A percentile compares a stretch with the other conserved stretches of the same genome.
Evolutionary conservation across 768 basidiomycete species (phyloP).

Genomic region (Gloeophyllum trabeum): DNA sequence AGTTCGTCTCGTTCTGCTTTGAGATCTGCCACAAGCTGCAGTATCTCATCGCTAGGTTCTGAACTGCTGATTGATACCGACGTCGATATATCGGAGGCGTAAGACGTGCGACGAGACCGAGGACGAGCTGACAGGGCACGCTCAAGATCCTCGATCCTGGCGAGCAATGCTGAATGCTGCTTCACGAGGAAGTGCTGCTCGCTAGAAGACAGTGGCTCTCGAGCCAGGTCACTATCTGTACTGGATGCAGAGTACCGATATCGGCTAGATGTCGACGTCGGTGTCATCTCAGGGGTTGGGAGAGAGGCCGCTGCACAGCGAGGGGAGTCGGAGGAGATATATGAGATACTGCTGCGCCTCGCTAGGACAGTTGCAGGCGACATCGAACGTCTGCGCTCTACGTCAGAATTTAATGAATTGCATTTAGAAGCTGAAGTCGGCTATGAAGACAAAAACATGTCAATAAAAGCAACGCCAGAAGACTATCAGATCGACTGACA

Average conservation of each 20-base stretch:
- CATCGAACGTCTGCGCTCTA: slow-evolving; percentile 11
- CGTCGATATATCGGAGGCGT: slow-evolving; percentile 30
- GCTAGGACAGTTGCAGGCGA: not conserved
- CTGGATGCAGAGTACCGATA: slow-evolving; percentile 25
- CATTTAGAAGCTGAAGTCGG: too few relatives aligned
- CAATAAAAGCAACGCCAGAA: too few relatives aligned
- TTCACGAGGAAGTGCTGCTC: slow-evolving; percentile 84
- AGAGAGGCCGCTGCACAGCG: slow-evolving; percentile 24
- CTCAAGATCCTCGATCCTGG: slow-evolving; percentile 76
- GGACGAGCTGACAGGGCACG: slow-evolving; percentile 43
- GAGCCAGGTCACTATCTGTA: slow-evolving; percentile 19
- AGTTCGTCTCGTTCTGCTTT: slow-evolving; percentile 87
- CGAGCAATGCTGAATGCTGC: slow-evolving; percentile 72
- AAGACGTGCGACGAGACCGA: slow-evolving; percentile 38
- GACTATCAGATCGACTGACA: too few relatives aligned
- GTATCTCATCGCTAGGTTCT: slow-evolving; percentile 69
- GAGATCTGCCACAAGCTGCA: slow-evolving; percentile 62
- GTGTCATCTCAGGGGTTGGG: slow-evolving; percentile 70
- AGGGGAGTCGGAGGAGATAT: slow-evolving; percentile 39
- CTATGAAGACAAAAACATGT: too few relatives aligned
- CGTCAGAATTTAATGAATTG: slow-evolving; percentile 34
- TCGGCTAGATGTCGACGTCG: slow-evolving; percentile 28
- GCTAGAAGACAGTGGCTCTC: slow-evolving; percentile 55
- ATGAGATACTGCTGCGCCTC: slow-evolving; percentile 73
- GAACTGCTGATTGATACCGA: slow-evolving; percentile 14